Evolutionary conservation across 2,329 filamentous ascomycete species (phyloP), one percentile per base, ranked within the genome.

Genomic region (Ophiobolus disseminans): DNA sequence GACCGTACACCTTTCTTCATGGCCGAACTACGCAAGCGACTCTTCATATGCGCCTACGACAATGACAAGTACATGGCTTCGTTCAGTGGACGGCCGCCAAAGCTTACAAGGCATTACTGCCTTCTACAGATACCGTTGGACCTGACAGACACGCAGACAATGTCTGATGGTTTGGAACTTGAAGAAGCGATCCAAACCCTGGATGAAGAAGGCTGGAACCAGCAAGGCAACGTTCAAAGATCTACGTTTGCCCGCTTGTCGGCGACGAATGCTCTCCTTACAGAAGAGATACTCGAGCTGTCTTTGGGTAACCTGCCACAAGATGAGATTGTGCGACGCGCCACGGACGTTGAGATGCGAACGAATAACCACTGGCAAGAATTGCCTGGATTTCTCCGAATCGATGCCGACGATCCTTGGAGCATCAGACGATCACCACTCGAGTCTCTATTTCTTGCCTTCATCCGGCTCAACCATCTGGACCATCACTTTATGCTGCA

Each of bases 401-500:
- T 65, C 1, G 59, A 66, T 1, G 30, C 50, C 6, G 28, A 53
- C 2, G 43, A 60, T 13, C 43, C 53, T 9, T 66, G 50, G 48
- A 59, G 55, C 30, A 38, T 50, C 2, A 55, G 45, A 17, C 55
- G 54, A 3, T 49, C 71, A 0, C 60, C 65, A 0, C 50, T 81
- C 0, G 80, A 80, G 41, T 70, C 73, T 4, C 70, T 79, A 2
- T 74, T 81, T 11, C 62, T 84, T 1, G 48, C 72, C 2, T 66
- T 62, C 37, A 65, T 82, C 1, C 73, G 74, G 2, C 72, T 84
- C 2, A 76, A 80, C 17, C 77, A 82, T 36, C 66, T 84, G 0
- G 79, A 85, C 32, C 85, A 85, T 30, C 71, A 82, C 2, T 85
- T 87, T 48, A 77, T 86, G 8, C 70, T 85, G 5, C 80, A 86